Conservation (phyloP, 2,329 filamentous ascomycete species). For the Nemania abortiva region DNA sequence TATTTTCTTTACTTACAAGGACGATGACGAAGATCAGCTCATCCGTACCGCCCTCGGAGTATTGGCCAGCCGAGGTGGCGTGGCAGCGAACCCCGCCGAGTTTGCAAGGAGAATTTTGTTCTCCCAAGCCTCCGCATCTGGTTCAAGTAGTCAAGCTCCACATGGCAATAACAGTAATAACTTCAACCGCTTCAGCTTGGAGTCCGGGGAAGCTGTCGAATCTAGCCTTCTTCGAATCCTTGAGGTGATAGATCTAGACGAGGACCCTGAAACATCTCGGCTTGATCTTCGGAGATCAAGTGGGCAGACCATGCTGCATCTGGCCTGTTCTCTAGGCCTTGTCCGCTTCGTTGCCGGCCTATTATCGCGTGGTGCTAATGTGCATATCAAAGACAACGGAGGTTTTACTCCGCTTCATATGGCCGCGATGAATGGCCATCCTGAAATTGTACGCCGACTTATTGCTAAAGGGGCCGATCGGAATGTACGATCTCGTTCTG, state of each 20-base stretch:
- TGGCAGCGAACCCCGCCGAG: conserved; percentile 71
- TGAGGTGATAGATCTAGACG: conserved; percentile 83
- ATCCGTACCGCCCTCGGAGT: conserved; percentile 76
- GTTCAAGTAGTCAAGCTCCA: conserved; percentile 60
- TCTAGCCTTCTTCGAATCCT: conserved; percentile 77
- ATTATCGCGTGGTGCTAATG: conserved; percentile 80
- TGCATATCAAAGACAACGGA: conserved; percentile 79
- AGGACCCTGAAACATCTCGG: conserved; percentile 74
- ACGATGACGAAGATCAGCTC: conserved; percentile 76
- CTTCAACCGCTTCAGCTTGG: conserved; percentile 51
- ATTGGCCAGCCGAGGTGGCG: conserved; percentile 72
- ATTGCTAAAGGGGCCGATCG: conserved; percentile 80
- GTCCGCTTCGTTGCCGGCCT: conserved; percentile 81
- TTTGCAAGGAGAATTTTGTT: conserved; percentile 71
- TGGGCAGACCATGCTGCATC: conserved; percentile 84
- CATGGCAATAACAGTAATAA: conserved; percentile 52
- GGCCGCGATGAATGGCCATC: conserved; percentile 80
- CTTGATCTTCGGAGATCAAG: conserved; percentile 74
- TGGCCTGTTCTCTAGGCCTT: conserved; percentile 80
- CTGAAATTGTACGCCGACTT: conserved; percentile 80
- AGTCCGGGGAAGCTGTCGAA: conserved; percentile 67
- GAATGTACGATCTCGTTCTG: conserved; percentile 75
- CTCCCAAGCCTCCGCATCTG: conserved; percentile 55
- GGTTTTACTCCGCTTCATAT: conserved; percentile 87
- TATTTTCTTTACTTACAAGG: conserved; percentile 78